A percentile compares a stretch with the other conserved stretches of the same genome.
These are phyloP conservation scores for Rostrohypoxylon terebratum DNA, from an alignment of 495 filamentous ascomycete genomes.

Conservation along the genomic window DNA sequence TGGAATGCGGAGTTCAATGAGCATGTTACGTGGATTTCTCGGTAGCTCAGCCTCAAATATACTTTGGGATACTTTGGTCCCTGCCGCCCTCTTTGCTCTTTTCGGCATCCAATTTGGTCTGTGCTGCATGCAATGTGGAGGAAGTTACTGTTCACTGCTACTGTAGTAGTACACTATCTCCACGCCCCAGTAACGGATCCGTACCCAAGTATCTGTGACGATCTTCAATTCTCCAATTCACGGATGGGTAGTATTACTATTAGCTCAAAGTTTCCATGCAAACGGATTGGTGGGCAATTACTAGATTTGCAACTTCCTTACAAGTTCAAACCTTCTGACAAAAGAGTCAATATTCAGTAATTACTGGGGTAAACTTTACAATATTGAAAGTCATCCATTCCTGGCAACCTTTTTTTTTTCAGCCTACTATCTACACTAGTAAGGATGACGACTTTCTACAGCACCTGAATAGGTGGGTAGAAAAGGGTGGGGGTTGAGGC, in stretches of 20 bases:
- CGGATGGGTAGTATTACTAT: neutral
- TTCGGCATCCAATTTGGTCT: conserved; percentile 40
- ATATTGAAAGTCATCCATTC: no score
- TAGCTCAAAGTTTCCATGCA: neutral
- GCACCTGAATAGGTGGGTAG: neutral
- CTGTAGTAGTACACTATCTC: no score
- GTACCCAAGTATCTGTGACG: conserved; percentile 6
- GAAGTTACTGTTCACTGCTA: conserved; percentile 2
- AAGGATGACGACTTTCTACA: neutral
- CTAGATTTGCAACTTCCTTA: neutral
- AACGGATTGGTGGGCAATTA: conserved; percentile 1
- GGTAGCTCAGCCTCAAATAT: conserved; percentile 39
- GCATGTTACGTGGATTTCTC: neutral
- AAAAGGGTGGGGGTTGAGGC: neutral
- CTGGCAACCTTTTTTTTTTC: neutral
- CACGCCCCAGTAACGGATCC: neutral
- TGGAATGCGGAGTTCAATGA: conserved; percentile 1
- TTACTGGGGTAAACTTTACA: no score
- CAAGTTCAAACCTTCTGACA: neutral
- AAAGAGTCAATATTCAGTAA: neutral
- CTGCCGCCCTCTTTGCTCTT: conserved; percentile 31
- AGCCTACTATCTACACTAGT: no score
- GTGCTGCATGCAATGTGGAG: conserved; percentile 45
- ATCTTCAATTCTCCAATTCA: neutral
- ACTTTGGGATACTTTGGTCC: conserved; percentile 30